Percentiles rank a stretch among this genome's conserved stretches.
phyloP scores from a whole-genome alignment of 768 basidiomycete genomes.

The Cystoderma amianthinum region DNA sequence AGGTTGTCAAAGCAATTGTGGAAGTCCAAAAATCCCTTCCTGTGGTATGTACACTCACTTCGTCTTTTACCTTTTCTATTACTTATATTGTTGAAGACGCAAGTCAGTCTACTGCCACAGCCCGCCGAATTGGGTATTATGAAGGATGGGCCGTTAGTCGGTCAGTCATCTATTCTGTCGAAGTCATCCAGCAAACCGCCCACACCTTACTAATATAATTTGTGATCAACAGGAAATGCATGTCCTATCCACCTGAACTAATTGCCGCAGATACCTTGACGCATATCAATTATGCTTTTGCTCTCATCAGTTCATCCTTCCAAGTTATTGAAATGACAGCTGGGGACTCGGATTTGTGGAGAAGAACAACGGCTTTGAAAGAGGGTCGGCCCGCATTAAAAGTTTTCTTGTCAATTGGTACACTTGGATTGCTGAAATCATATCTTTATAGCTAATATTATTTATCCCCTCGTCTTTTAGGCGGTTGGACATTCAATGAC shows the following conservation, averaged over 20 bases:
- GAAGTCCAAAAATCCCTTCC: conserved; percentile 1
- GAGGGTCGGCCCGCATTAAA: conserved; percentile 12
- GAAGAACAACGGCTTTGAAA: conserved; percentile 15
- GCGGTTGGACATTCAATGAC: conserved; percentile 19
- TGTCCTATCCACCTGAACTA: conserved; percentile 11
- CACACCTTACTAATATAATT: conserved; percentile 8
- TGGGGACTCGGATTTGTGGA: conserved; percentile 12
- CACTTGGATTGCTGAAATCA: too few species aligned
- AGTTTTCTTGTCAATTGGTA: conserved; percentile 17
- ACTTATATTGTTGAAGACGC: conserved; percentile 5
- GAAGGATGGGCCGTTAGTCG: conserved; percentile 1
- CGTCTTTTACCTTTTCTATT: neutral
- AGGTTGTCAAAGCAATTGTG: too few species aligned
- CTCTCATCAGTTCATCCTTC: conserved; percentile 13
- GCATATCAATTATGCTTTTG: conserved; percentile 20
- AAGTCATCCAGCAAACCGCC: too few species aligned
- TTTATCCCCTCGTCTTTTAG: too few species aligned
- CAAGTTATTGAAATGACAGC: conserved; percentile 13
- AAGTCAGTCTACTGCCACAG: conserved; percentile 12
- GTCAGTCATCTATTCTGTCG: too few species aligned
- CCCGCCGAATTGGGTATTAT: conserved; percentile 17
- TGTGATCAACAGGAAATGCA: conserved; percentile 8
- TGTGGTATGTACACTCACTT: conserved; percentile 2
- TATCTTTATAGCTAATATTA: too few species aligned
- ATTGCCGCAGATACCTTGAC: conserved; percentile 15